Evolutionary conservation across 371 early-diverging fungal species (phyloP), one percentile per base, ranked within the genome.

Genomic region (Mortierella sp.): DNA sequence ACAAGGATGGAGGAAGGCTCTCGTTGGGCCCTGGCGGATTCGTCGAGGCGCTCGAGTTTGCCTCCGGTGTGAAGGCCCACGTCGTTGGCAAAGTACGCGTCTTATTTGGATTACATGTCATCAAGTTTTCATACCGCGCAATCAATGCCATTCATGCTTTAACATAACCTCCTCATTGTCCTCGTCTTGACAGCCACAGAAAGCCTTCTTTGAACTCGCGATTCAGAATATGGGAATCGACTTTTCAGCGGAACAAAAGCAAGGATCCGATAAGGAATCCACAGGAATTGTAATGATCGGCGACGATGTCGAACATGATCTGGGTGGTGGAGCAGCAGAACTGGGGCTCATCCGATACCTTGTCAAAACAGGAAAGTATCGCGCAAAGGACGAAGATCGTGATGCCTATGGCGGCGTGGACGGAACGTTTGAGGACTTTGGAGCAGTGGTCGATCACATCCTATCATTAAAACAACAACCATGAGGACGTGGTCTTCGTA

Each of bases 1-100:
- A 86, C 48, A 82, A 85, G 14, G 84, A 86, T 46, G 56, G 59
- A 0, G 82, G 82, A 39, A 80, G 82, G 14, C 78, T 95, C 24
- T 87, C 91, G 2, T 69, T 95, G 65, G 96, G 96, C 0, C 96
- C 95, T 2, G 96, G 96, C 8, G 91, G 92, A 12, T 95, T 95
- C 83, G 93, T 94, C 0, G 82, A 88, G 66, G 93, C 92, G 3
- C 81, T 95, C 34, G 95, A 94, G 67, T 92, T 86, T 69, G 89
- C 92, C 5, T 84, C 93, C 0, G 93, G 86, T 6, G 71, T 67
- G 23, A 80, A 82, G 27, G 89, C 94, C 0, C 81, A 67, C 50
- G 82, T 91, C n/a, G 92, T 93, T n/a, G 96, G 96, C 5, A 95
- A 95, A 63, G 81, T 81, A 81, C 19, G 16, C 2, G 18, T 2